These are phyloP conservation scores for Ceratocystis diversiconidia DNA, from an alignment of 2,329 filamentous ascomycete genomes.

Conservation along the genomic window DNA sequence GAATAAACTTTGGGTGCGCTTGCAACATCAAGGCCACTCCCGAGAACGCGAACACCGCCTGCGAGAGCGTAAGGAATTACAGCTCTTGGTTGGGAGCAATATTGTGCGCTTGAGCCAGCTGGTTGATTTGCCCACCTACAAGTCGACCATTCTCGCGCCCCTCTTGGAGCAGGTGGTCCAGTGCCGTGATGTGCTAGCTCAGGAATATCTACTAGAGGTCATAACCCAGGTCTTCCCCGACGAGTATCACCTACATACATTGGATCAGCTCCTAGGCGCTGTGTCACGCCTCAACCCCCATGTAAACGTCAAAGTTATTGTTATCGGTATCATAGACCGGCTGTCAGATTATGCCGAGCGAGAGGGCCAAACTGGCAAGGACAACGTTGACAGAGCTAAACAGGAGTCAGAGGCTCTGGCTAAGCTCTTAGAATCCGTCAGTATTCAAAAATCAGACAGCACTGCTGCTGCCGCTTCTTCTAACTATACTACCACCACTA, in stretches of 20 bases:
- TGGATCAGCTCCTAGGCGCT: conserved; percentile 87
- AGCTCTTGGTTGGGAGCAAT: conserved; percentile 91
- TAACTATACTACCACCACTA: conserved; percentile 5
- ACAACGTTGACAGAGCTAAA: conserved; percentile 63
- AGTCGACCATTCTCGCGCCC: conserved; percentile 73
- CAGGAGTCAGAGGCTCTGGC: conserved; percentile 62
- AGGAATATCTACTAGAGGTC: conserved; percentile 94
- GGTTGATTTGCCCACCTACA: conserved; percentile 90
- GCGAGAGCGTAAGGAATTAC: conserved; percentile 86
- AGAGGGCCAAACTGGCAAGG: conserved; percentile 54
- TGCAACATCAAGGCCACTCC: conserved; percentile 95
- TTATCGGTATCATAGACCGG: conserved; percentile 94
- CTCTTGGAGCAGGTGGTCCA: conserved; percentile 94
- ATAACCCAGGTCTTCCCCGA: conserved; percentile 98
- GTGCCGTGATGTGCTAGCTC: conserved; percentile 88
- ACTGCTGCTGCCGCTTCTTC: conserved; percentile 2
- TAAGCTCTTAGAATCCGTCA: conserved; percentile 63
- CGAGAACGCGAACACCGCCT: conserved; percentile 85
- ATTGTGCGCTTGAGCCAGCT: conserved; percentile 88
- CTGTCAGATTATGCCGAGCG: conserved; percentile 88
- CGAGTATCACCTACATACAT: conserved; percentile 91
- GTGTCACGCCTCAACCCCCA: conserved; percentile 88
- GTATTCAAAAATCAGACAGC: conserved; percentile 44
- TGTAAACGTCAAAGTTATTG: conserved; percentile 94
- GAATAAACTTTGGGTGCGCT: conserved; percentile 97